phyloP scores from a whole-genome alignment of 1,139 yeast genomes.

The Suhomyces anneliseae region DNA sequence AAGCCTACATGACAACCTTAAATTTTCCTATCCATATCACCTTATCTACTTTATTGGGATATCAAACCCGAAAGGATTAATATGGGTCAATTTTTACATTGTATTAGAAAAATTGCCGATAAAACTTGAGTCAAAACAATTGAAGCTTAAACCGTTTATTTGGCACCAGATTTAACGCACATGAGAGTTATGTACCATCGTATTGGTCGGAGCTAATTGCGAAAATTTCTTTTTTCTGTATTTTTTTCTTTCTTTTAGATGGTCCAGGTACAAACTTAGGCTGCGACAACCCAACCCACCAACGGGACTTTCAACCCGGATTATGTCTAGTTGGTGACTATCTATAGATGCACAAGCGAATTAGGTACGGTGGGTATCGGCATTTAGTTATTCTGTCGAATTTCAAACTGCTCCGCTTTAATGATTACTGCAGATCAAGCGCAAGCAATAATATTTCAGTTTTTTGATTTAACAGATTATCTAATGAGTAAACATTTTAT shows the following conservation, averaged over 20 bases:
- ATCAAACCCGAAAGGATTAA: background rate
- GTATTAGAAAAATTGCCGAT: background rate
- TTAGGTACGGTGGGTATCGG: too few relatives aligned
- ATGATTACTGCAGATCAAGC: too few relatives aligned
- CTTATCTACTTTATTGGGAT: background rate
- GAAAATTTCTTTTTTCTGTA: too few relatives aligned
- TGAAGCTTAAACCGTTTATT: background rate
- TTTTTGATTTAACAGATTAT: too few relatives aligned
- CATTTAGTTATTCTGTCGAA: too few relatives aligned
- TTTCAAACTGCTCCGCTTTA: too few relatives aligned
- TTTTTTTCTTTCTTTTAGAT: background rate
- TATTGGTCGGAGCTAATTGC: background rate
- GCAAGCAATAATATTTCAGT: too few relatives aligned
- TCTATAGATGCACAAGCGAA: too few relatives aligned
- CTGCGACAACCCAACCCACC: background rate
- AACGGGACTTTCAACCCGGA: background rate
- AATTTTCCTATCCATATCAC: too few relatives aligned
- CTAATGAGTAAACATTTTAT: too few relatives aligned
- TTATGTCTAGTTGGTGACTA: background rate
- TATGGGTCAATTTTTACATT: too few relatives aligned
- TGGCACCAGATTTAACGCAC: background rate
- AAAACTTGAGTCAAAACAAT: background rate
- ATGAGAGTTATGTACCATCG: background rate
- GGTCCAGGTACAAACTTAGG: background rate
- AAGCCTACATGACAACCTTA: background rate